A percentile compares a stretch with the other conserved stretches of the same genome.
Conservation (phyloP, 495 filamentous ascomycete genomes). For the Ramalina peruviana region DNA sequence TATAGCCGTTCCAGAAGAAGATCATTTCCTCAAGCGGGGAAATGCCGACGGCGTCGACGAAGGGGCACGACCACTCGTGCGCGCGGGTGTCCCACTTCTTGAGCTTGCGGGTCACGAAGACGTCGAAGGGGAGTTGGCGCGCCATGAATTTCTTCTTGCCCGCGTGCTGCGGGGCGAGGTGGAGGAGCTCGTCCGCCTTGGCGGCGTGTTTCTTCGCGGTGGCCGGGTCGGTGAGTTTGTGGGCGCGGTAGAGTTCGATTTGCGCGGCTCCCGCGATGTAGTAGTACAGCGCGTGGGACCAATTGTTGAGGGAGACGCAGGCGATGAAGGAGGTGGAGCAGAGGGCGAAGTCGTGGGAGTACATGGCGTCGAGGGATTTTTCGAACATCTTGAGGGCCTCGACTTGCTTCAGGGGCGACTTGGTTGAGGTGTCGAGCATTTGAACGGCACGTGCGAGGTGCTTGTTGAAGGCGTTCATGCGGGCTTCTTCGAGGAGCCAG, state of each 20-base stretch:
- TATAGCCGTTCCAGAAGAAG: constrained; percentile 82
- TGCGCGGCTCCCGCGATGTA: constrained; percentile 72
- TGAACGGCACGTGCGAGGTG: constrained; percentile 54
- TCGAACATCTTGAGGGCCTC: constrained; percentile 73
- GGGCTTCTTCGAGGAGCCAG: constrained; percentile 82
- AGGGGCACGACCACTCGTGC: constrained; percentile 45
- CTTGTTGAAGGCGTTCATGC: constrained; percentile 56
- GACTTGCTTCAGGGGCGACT: constrained; percentile 74
- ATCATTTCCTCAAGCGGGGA: constrained; percentile 85
- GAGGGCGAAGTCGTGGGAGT: constrained; percentile 54
- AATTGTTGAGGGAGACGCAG: constrained; percentile 76
- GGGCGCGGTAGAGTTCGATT: constrained; percentile 63
- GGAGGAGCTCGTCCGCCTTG: constrained; percentile 54
- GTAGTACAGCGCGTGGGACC: constrained; percentile 82
- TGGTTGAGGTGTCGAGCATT: constrained; percentile 39
- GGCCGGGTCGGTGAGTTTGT: constrained; percentile 35
- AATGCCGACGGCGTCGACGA: constrained; percentile 73
- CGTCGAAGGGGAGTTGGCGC: constrained; percentile 76
- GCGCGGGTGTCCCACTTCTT: constrained; percentile 81
- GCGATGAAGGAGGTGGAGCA: constrained; percentile 61
- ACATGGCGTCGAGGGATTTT: constrained; percentile 65
- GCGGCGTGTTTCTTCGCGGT: constrained; percentile 40
- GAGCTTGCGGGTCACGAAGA: constrained; percentile 73
- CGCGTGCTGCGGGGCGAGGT: constrained; percentile 55
- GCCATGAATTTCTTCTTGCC: constrained; percentile 87